Conservation (phyloP, 176 grass and related monocot genomes). For the Zoysia japonica region DNA sequence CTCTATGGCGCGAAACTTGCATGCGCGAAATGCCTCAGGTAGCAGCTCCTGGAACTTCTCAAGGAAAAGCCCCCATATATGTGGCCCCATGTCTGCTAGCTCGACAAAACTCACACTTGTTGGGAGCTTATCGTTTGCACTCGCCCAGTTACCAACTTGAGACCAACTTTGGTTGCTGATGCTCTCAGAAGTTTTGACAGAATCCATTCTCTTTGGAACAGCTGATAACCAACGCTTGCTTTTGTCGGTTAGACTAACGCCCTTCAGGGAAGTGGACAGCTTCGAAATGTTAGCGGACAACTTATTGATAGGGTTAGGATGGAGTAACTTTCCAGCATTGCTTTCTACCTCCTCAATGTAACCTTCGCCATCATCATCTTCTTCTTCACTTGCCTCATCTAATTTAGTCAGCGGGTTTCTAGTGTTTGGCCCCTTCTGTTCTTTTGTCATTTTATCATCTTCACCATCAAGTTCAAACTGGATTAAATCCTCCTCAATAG, state of each 20-base stretch:
- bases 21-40: conserved; percentile 42
- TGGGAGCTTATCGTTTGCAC: conserved; percentile 65
- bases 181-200: conserved; percentile 29
- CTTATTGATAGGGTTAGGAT: conserved; percentile 41
- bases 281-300: conserved; percentile 61
- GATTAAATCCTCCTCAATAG: conserved; percentile 50
- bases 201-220: conserved; percentile 31
- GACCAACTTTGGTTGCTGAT: conserved; percentile 30
- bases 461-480: conserved; percentile 81
- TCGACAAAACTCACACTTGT: conserved; percentile 66
- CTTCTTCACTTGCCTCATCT: conserved; percentile 59
- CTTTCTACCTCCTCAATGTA: conserved; percentile 57
- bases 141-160: conserved; percentile 60
- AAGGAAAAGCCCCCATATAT: conserved; percentile 68
- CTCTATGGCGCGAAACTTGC: conserved; percentile 38
- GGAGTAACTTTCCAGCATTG: conserved; percentile 45
- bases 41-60: conserved; percentile 88
- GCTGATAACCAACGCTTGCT: conserved; percentile 38
- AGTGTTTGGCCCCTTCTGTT: conserved; percentile 42
- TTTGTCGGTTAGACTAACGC: conserved; percentile 56
- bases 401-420: conserved; percentile 63
- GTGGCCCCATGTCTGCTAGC: conserved; percentile 62
- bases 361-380: conserved; percentile 56
- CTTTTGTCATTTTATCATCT: conserved; percentile 45
- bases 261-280: conserved; percentile 72